Evolutionary conservation across 306 rosid species (phyloP), one percentile per base, ranked within the genome.

Genomic region (Malus asiatica): DNA sequence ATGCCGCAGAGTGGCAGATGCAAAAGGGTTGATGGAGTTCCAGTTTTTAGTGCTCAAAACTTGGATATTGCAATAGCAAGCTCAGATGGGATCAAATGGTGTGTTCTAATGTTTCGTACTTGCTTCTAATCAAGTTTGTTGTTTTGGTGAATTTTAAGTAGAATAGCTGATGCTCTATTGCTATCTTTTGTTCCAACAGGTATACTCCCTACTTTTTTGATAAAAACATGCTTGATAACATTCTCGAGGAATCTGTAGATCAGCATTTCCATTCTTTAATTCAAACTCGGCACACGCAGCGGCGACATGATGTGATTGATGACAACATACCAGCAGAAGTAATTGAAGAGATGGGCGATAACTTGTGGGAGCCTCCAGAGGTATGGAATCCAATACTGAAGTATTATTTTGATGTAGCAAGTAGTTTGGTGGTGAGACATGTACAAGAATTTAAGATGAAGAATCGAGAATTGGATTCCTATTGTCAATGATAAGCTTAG

Each of bases 211-310:
- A 92, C 87, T 96, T 96, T 84, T 92, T 96, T 75, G 99, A 96
- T 85, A 96, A 96, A 85, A 83, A 80, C 80, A 88, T 89, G 91
- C 98, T 96, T 59, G 99, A 96, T 86, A 88, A 92, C 86, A 92
- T 92, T 86, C 99, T 96, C 79, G 98, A 96, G 88, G 98, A 92
- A 78, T 94, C 99, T 66, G 98, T 92, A 70, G 99, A 96, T 85
- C 98, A 90, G 79, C 98, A 92, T 83, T 96, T 96, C 90, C 90
- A 92, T 79, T 76, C 90, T 72, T 83, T 96, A 86, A 90, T 96
- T 80, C 96, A 90, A 87, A 90, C 99, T 78, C 97, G 99, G 81
- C 92, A 90, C 83, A 75, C 89, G 87, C 98, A 96, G 78, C 96
- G 98, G 63, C 91, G 91, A 29, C 81, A 90, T 58, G 98, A 96